Evolutionary conservation across 2,329 filamentous ascomycete genomes (phyloP).

Genomic region (Aspergillus niger): DNA sequence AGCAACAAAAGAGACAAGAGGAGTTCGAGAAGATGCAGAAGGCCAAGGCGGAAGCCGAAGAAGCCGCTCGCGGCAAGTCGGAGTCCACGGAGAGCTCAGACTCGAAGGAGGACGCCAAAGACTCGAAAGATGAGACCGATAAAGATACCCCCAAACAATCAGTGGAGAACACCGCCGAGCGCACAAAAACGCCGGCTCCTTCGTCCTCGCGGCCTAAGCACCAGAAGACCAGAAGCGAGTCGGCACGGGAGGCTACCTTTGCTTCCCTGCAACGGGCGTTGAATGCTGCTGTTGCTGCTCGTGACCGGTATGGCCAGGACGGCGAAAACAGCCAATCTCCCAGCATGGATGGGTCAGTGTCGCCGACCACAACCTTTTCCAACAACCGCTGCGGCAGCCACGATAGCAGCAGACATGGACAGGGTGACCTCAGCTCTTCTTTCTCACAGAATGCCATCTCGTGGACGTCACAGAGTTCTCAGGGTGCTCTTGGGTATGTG

Average conservation of each 20-base stretch:
- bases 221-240: slow-evolving; percentile 41
- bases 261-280: slow-evolving; percentile 49
- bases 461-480: slow-evolving; percentile 33
- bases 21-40: slow-evolving; percentile 52
- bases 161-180: slow-evolving; percentile 23
- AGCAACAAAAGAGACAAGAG: slow-evolving; percentile 53
- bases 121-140: slow-evolving; percentile 27
- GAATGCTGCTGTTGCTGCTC: slow-evolving; percentile 44
- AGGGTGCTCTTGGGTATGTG: slow-evolving; percentile 28
- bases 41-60: slow-evolving; percentile 39
- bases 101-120: slow-evolving; percentile 22
- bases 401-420: slow-evolving; percentile 8
- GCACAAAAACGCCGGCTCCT: slow-evolving; percentile 23
- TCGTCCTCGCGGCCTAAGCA: slow-evolving; percentile 34
- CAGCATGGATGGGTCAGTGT: slow-evolving; percentile 33
- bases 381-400: slow-evolving; percentile 17
- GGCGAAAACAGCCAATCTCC: slow-evolving; percentile 22
- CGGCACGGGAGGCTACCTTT: slow-evolving; percentile 45
- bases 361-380: slow-evolving; percentile 30
- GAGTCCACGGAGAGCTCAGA: slow-evolving; percentile 30
- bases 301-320: slow-evolving; percentile 32
- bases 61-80: slow-evolving; percentile 35
- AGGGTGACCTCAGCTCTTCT: slow-evolving; percentile 25
- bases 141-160: slow-evolving; percentile 33
- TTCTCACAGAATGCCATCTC: slow-evolving; percentile 32